phyloP scores from a whole-genome alignment of 2,329 filamentous ascomycete species.

The Paraconiothyrium sp. region DNA sequence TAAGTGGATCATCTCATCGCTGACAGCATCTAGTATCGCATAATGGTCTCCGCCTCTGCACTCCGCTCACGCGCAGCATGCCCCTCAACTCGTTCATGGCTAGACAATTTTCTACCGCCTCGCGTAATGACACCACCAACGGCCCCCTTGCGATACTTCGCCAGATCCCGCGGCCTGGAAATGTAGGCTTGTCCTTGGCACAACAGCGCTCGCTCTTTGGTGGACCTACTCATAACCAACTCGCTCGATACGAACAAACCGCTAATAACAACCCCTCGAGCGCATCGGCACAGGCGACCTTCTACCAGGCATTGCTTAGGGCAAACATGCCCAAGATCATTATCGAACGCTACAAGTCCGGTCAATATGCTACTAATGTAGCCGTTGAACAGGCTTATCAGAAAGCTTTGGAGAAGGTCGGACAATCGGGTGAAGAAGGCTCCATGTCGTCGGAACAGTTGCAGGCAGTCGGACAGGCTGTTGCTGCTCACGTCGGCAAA shows the following conservation, averaged over 20 bases:
- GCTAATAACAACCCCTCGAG: constrained; percentile 93
- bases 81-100: constrained; percentile 35
- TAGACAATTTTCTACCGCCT: constrained; percentile 52
- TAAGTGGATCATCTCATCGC: neutral
- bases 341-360: constrained; percentile 87
- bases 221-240: constrained; percentile 64
- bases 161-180: constrained; percentile 40
- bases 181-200: constrained; percentile 50
- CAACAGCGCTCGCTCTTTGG: constrained; percentile 59
- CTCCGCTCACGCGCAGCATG: constrained; percentile 43
- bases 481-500: constrained; percentile 75
- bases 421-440: constrained; percentile 53
- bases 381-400: constrained; percentile 82
- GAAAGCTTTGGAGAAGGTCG: constrained; percentile 74
- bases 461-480: constrained; percentile 82
- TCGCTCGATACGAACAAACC: constrained; percentile 87
- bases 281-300: constrained; percentile 87
- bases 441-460: constrained; percentile 69
- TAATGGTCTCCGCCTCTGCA: constrained; percentile 44
- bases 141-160: constrained; percentile 43
- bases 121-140: constrained; percentile 32
- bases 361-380: constrained; percentile 82
- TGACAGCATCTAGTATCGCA: constrained; percentile 38
- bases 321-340: constrained; percentile 95
- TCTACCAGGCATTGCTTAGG: constrained; percentile 89